Base-by-base conservation (phyloP, 108 stramenopile species). In the Aurantiochytrium sp. region DNA sequence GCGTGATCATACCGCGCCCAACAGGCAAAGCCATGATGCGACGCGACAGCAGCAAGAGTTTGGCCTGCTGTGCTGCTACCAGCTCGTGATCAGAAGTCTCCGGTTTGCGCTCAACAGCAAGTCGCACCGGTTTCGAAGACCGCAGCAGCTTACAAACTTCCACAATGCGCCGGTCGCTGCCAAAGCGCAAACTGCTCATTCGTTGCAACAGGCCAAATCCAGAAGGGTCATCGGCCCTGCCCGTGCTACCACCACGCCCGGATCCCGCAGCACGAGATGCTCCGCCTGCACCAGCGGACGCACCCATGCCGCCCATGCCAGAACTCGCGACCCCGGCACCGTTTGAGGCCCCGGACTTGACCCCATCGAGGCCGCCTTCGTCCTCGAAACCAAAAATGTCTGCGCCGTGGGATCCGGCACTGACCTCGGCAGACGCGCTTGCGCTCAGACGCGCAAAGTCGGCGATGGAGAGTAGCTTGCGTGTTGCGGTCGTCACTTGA, bases 1-100 rank as follows among this genome's bases (percentile, higher is more conserved):
- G 92, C 12, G 98, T 98, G 59, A 98, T 60, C 98, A 99, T 99
- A 53, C 97, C 99, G 57, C 99, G 93, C 3, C 98, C 99, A 12
- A 97, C 73, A 6, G 97, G 95, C 10, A 96, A 88, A 5, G 99
- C 96, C 51, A 98, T 93, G 21, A 95, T 91, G 58, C 99, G 94
- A 28, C 96, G 93, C 88, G 95, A 95, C 43, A 97, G 90, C 58
- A 97, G 91, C 1, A 96, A 90, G 29, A 97, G 93, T 89, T 95
- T 96, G 53, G 94, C 93, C 92, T 97, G 96, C 92, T 97, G 96
- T 59, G 91, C 88, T 25, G 95, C 89, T 88, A 97, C 96, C 87
- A 95, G 97, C 58, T 97, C 97, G 71, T 97, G 96, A 92, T 97
- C 97, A 25, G 95, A 93, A 5, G 96, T 92, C 90, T 97, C 98